Conservation (phyloP, 139 green algal species). For the Chlamydomonas schloesseri region DNA sequence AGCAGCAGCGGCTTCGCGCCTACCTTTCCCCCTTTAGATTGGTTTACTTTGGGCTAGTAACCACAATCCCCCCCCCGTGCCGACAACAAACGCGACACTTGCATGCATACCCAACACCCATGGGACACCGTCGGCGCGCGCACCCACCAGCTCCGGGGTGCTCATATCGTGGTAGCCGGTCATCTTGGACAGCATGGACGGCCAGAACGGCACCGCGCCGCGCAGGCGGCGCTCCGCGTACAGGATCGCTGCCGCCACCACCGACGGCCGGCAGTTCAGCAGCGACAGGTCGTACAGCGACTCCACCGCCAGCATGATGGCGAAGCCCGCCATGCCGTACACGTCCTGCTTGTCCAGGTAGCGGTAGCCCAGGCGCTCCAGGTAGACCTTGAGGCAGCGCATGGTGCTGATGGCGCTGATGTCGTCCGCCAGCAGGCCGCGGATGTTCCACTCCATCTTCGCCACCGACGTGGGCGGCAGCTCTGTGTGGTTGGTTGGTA, state of each 20-base stretch:
- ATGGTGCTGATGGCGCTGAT: conserved; percentile 74
- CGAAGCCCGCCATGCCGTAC: conserved; percentile 61
- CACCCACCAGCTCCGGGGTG: conserved; percentile 48
- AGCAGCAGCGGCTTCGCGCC: too few relatives aligned
- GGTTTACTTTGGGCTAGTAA: too few relatives aligned
- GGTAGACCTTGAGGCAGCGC: conserved; percentile 81
- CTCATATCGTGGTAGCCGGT: conserved; percentile 86
- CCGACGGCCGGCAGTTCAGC: conserved; percentile 88
- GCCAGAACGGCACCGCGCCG: conserved; percentile 89
- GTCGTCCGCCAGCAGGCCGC: conserved; percentile 67
- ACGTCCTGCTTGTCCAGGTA: conserved; percentile 52
- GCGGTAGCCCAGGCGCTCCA: conserved; percentile 76
- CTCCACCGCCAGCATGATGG: conserved; percentile 71
- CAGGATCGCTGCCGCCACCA: conserved; percentile 84
- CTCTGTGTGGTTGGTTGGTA: too few relatives aligned
- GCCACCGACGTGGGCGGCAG: conserved; percentile 51
- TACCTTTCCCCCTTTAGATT: too few relatives aligned
- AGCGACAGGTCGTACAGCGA: conserved; percentile 81
- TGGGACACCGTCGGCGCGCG: too few relatives aligned
- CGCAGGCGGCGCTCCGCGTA: conserved; percentile 82
- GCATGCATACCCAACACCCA: too few relatives aligned
- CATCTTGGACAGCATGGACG: conserved; percentile 84
- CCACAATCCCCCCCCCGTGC: too few relatives aligned
- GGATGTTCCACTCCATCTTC: conserved; percentile 81
- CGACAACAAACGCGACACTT: too few relatives aligned